Base-by-base conservation (phyloP, 2,329 filamentous ascomycete genomes). In the Aspergillus sp. region DNA sequence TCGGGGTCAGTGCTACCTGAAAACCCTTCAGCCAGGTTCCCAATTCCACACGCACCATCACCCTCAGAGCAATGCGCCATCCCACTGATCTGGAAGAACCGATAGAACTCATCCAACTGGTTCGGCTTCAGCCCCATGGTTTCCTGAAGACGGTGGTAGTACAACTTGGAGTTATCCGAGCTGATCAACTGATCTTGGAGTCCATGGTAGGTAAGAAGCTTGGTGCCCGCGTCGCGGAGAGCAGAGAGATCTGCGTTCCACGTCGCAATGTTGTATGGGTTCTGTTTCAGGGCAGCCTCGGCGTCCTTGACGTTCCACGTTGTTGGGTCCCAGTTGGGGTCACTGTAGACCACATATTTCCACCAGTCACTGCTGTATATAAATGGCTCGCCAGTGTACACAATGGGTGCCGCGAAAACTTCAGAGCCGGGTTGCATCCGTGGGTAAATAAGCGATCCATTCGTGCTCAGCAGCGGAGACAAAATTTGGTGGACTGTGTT, bases 51-150 rank as follows among this genome's bases (percentile, higher is more conserved):
- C 3, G 78, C 73, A 41, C 79, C 75, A n/a, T 73, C 70, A 6
- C 78, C 79, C 2, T 64, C 61, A 2, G 57, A 56, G 62, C 82
- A 85, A 66, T 85, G 82, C 11, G 70, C 71, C 79, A 84, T 81
- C 0, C 83, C 83, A 0, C 82, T 81, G n/a, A 85, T 75, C 19
- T 71, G 73, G 64, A 85, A 85, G 63, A 80, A 79, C 45, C 77
- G 77, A 47, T 78, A 75, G 61, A 77, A 79, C 0, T 72, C 70
- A 57, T 79, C 76, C 7, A 79, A 58, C 1, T 69, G 56, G 4
- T 61, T 46, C 0, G 73, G 66, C 0, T 64, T 54, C 6, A 71
- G 48, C 0, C 74, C 69, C 68, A 82, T 75, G 0, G 68, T 66
- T 21, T 72, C 60, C 5, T 67, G 64, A 1, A 83, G 76, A 15